A percentile compares a stretch with the other conserved stretches of the same genome.
Conservation (phyloP, 495 filamentous ascomycete genomes). For the Lophium mytilinum region DNA sequence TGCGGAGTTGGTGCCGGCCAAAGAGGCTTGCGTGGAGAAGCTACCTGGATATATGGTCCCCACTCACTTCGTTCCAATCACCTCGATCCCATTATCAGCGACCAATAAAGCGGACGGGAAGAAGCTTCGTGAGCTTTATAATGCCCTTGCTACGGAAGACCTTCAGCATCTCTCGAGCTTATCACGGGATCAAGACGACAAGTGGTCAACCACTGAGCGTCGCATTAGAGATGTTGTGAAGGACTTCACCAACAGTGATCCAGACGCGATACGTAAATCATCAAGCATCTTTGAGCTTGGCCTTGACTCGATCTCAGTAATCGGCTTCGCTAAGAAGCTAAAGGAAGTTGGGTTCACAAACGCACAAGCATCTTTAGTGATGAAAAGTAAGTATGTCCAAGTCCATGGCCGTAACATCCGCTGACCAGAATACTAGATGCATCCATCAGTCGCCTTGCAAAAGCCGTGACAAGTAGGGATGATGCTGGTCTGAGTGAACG, state of each 20-base stretch:
- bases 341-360: conserved; percentile 42
- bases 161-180: conserved; percentile 47
- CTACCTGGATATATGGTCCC: conserved; percentile 74
- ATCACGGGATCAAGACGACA: conserved; percentile 25
- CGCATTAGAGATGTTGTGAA: conserved; percentile 47
- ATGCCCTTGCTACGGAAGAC: conserved; percentile 43
- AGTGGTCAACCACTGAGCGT: conserved; percentile 35
- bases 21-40: conserved; percentile 46
- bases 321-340: conserved; percentile 47
- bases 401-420: not conserved
- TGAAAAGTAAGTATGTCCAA: conserved; percentile 45
- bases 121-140: conserved; percentile 49
- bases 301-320: conserved; percentile 72
- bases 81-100: conserved; percentile 54
- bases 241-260: conserved; percentile 38
- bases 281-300: conserved; percentile 75
- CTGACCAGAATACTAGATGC: conserved; percentile 37
- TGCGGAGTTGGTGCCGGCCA: conserved; percentile 29
- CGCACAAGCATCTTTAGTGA: conserved; percentile 54
- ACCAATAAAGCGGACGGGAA: conserved; percentile 74
- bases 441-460: conserved; percentile 41
- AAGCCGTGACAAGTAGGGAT: conserved; percentile 30
- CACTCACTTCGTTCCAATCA: conserved; percentile 58
- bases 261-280: conserved; percentile 39
- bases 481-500: conserved; percentile 20